A percentile compares a stretch with the other conserved stretches of the same genome.
Evolutionary conservation across 2,329 filamentous ascomycete genomes (phyloP).

Genomic region (Neofusicoccum cordaticola): DNA sequence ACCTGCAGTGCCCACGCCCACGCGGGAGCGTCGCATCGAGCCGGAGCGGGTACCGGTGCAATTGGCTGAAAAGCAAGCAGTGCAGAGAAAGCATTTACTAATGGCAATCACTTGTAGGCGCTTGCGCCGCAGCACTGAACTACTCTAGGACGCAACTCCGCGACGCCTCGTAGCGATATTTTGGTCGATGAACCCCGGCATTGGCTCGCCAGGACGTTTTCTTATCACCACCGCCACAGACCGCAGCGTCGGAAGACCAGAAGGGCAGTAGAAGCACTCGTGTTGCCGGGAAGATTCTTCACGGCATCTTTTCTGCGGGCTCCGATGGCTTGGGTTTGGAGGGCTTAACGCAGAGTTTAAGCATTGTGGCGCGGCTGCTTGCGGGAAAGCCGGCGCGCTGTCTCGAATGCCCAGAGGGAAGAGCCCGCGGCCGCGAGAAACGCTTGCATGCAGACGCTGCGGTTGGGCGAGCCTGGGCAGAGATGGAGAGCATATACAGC

Average conservation of each 20-base stretch:
- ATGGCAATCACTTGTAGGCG: background rate
- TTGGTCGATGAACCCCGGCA: background rate
- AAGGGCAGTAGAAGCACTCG: background rate
- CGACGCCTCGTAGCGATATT: background rate
- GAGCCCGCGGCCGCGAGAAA: too few species aligned
- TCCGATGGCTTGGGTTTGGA: background rate
- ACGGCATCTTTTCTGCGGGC: background rate
- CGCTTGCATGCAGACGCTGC: too few species aligned
- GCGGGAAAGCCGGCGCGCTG: too few species aligned
- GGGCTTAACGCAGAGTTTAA: background rate
- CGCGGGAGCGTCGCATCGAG: background rate
- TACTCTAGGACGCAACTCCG: background rate
- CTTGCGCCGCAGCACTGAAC: background rate
- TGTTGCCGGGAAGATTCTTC: background rate
- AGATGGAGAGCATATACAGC: background rate
- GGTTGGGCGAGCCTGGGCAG: background rate
- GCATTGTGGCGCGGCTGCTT: background rate
- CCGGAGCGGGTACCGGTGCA: background rate
- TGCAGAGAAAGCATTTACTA: background rate
- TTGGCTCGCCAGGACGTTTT: background rate
- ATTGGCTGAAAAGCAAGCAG: background rate
- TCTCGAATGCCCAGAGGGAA: background rate
- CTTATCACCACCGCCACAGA: background rate
- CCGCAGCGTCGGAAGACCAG: background rate
- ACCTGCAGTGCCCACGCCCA: background rate